Percentiles rank a stretch among this genome's conserved stretches.
These are phyloP conservation scores for Heimioporus retisporus DNA, from an alignment of 1,284 basidiomycete species.

Conservation along the genomic window DNA sequence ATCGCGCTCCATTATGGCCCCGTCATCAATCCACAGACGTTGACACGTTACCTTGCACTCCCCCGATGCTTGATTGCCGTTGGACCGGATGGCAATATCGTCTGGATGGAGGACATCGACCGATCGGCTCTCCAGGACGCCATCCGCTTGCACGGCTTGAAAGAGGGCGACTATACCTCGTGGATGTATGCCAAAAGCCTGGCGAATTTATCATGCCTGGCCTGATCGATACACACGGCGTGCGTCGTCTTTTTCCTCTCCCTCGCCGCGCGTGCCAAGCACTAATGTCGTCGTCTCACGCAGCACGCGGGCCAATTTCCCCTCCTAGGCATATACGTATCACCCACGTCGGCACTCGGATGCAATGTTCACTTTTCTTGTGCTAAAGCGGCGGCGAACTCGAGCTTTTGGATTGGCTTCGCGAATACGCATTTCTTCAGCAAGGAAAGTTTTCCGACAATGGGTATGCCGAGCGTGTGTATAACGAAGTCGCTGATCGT, in stretches of 20 bases:
- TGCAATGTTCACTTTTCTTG: neutral
- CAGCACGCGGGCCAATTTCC: conserved; percentile 92
- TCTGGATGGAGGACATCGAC: conserved; percentile 73
- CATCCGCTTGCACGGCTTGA: conserved; percentile 54
- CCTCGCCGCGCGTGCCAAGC: too few relatives aligned
- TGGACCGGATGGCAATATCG: conserved; percentile 65
- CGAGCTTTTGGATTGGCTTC: conserved; percentile 91
- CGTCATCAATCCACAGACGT: conserved; percentile 70
- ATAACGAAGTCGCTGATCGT: conserved; percentile 78
- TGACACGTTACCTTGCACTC: conserved; percentile 65
- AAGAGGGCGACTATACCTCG: conserved; percentile 17
- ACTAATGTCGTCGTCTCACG: neutral
- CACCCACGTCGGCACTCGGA: neutral
- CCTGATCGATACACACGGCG: conserved; percentile 91
- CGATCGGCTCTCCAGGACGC: conserved; percentile 53
- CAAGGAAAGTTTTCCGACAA: conserved; percentile 81
- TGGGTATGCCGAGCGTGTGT: conserved; percentile 76
- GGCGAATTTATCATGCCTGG: conserved; percentile 91
- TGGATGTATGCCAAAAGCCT: conserved; percentile 51
- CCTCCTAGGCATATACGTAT: conserved; percentile 79
- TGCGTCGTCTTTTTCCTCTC: conserved; percentile 45
- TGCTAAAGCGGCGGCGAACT: conserved; percentile 73
- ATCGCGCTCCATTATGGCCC: conserved; percentile 70
- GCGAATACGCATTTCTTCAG: conserved; percentile 88
- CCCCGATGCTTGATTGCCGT: conserved; percentile 72